These are phyloP conservation scores for Didymella exigua DNA, from an alignment of 2,329 filamentous ascomycete species.

Conservation along the genomic window DNA sequence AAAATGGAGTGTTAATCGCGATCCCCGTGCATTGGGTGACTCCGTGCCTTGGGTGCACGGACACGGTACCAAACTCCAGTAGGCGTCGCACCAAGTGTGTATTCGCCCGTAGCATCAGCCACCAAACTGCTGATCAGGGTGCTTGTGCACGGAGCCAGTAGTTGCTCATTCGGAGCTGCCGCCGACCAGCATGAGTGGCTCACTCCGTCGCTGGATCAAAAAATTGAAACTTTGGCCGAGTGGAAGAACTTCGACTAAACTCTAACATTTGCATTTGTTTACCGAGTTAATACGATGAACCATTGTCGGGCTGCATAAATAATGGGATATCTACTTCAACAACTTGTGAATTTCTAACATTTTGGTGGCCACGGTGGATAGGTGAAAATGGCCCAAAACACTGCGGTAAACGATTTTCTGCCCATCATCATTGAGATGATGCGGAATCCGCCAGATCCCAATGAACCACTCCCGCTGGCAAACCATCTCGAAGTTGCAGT, in stretches of 20 bases:
- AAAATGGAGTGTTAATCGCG: too few species aligned
- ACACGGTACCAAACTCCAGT: not conserved
- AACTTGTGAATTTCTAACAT: too few species aligned
- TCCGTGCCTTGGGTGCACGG: too few species aligned
- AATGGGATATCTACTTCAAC: too few species aligned
- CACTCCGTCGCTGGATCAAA: not conserved
- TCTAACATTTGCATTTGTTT: not conserved
- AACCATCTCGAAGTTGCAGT: not conserved
- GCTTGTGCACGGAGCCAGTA: not conserved
- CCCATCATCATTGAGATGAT: constrained; percentile 1
- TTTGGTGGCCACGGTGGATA: not conserved
- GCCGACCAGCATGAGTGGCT: not conserved
- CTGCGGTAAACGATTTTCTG: not conserved
- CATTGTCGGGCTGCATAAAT: too few species aligned
- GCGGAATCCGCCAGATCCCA: constrained; percentile 1
- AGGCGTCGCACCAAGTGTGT: not conserved
- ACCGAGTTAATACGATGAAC: too few species aligned
- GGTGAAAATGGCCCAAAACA: not conserved
- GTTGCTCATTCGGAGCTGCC: not conserved
- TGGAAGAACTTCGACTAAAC: not conserved
- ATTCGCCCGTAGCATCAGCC: not conserved
- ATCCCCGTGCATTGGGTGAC: too few species aligned
- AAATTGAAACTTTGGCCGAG: not conserved
- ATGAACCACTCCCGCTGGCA: not conserved
- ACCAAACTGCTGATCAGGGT: not conserved